Conservation (phyloP, 2,329 filamentous ascomycete genomes). For the Amphichorda felina region DNA sequence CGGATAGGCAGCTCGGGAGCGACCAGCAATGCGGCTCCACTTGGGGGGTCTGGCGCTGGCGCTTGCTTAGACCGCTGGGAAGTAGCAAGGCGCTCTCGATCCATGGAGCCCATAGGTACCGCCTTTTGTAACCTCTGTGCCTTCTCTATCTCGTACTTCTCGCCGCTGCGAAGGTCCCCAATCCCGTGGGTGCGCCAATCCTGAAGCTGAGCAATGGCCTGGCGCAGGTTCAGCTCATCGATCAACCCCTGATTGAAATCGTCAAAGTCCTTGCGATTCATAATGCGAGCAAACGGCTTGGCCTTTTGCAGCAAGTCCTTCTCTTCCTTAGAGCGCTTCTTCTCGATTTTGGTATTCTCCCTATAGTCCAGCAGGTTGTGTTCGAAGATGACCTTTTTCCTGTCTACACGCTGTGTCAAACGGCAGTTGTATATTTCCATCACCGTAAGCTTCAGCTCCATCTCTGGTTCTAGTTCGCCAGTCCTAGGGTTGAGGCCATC, state of each 20-base stretch:
- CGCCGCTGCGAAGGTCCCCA: constrained; percentile 71
- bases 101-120: constrained; percentile 68
- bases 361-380: constrained; percentile 88
- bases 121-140: constrained; percentile 57
- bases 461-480: constrained; percentile 83
- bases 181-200: constrained; percentile 86
- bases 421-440: constrained; percentile 98
- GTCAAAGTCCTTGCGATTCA: constrained; percentile 88
- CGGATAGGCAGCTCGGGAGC: constrained; percentile 65
- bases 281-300: constrained; percentile 93
- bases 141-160: constrained; percentile 91
- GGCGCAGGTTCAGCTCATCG: constrained; percentile 81
- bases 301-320: constrained; percentile 82
- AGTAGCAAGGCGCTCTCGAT: constrained; percentile 65
- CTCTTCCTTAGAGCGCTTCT: constrained; percentile 94
- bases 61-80: constrained; percentile 58
- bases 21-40: constrained; percentile 65
- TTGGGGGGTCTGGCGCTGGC: constrained; percentile 56
- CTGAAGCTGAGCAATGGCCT: constrained; percentile 82
- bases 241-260: constrained; percentile 73
- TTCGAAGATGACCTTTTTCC: constrained; percentile 95
- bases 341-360: constrained; percentile 80
- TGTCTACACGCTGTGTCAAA: constrained; percentile 78
- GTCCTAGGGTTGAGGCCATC: constrained; percentile 81
- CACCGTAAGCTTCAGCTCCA: constrained; percentile 93